These are phyloP conservation scores for Hymenoscyphus scutula DNA, from an alignment of 2,329 filamentous ascomycete species.

Conservation along the genomic window DNA sequence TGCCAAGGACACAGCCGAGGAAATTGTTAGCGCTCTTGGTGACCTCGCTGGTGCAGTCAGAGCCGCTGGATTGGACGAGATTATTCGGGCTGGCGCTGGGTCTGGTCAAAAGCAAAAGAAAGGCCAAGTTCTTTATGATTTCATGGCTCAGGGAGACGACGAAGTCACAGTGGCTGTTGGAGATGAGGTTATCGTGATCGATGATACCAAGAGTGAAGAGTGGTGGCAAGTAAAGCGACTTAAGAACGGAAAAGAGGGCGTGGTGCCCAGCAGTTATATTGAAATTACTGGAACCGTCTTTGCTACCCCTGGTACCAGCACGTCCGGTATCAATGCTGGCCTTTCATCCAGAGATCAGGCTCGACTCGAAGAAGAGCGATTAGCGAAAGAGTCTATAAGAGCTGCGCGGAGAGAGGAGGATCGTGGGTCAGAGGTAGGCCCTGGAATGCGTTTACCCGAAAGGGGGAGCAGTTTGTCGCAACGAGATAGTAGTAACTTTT, in stretches of 20 bases:
- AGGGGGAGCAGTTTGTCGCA: constrained; percentile 75
- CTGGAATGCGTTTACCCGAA: constrained; percentile 71
- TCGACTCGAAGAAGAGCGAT: constrained; percentile 73
- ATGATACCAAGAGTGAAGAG: constrained; percentile 90
- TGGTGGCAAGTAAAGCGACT: constrained; percentile 96
- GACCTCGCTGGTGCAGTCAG: constrained; percentile 84
- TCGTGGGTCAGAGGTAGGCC: constrained; percentile 69
- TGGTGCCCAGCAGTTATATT: constrained; percentile 94
- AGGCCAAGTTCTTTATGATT: constrained; percentile 88
- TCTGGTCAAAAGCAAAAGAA: constrained; percentile 71
- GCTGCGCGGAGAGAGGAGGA: constrained; percentile 58
- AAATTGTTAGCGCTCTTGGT: constrained; percentile 84
- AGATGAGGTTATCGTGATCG: constrained; percentile 87
- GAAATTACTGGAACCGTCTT: constrained; percentile 68
- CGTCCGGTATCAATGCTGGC: constrained; percentile 56
- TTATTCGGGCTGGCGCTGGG: constrained; percentile 80
- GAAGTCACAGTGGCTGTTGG: constrained; percentile 89
- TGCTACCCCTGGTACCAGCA: constrained; percentile 46
- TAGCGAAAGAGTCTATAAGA: constrained; percentile 77
- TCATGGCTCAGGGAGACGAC: constrained; percentile 93
- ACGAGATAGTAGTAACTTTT: constrained; percentile 64
- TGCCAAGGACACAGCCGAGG: constrained; percentile 92
- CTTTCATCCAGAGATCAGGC: constrained; percentile 75
- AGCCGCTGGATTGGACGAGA: constrained; percentile 80
- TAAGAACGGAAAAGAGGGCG: constrained; percentile 91